These are phyloP conservation scores for Heritiera littoralis DNA, from an alignment of 345 rosid genomes.

Conservation along the genomic window DNA sequence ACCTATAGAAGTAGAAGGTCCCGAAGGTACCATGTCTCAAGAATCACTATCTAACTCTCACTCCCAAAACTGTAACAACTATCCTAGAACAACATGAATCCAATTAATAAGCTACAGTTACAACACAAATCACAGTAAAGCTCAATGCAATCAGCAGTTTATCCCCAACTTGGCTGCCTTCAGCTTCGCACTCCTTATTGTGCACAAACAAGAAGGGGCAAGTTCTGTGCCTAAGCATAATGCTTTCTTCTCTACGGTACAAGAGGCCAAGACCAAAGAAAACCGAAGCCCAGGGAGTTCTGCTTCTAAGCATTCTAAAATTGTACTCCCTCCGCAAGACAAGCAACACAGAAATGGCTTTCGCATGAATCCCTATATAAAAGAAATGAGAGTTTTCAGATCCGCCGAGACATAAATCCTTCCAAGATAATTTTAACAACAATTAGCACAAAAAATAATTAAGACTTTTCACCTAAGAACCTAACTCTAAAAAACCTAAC, in stretches of 20 bases:
- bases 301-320: conserved; percentile 49
- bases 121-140: conserved; percentile 23
- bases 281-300: conserved; percentile 33
- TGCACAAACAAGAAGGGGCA: conserved; percentile 30
- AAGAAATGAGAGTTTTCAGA: conserved; percentile 33
- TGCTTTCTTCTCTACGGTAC: conserved; percentile 38
- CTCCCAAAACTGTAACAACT: conserved; percentile 31
- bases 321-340: conserved; percentile 26
- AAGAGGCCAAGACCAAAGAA: conserved; percentile 36
- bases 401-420: conserved; percentile 26
- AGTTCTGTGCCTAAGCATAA: conserved; percentile 36
- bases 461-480: not conserved
- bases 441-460: conserved; percentile 3
- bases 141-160: conserved; percentile 37
- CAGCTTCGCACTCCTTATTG: conserved; percentile 41
- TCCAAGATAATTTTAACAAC: conserved; percentile 3
- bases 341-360: conserved; percentile 31
- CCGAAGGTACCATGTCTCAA: conserved; percentile 77
- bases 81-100: conserved; percentile 45
- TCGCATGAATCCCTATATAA: conserved; percentile 42
- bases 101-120: conserved; percentile 27
- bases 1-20: conserved; percentile 75
- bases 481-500: conserved; percentile 12
- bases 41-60: conserved; percentile 30
- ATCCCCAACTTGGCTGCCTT: conserved; percentile 36